A percentile compares a stretch with the other conserved stretches of the same genome.
Conservation (phyloP, 805 yeast genomes). For the Allodekkera sacchari region DNA sequence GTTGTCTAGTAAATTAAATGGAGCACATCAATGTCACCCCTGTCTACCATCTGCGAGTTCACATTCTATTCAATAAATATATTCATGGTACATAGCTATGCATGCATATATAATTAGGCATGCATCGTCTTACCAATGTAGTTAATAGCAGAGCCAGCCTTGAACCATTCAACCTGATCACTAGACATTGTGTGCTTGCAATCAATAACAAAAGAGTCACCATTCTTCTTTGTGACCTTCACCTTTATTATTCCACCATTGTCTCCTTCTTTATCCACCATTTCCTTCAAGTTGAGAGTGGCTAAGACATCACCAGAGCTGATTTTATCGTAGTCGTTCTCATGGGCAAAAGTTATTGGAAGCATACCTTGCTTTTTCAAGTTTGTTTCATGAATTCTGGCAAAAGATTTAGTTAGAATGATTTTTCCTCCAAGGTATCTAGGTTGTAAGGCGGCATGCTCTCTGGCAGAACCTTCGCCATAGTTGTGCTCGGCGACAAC, state of each 20-base stretch:
- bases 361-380: conserved; percentile 97
- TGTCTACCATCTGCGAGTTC: no score
- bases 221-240: conserved; percentile 66
- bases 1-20: no score
- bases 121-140: conserved; percentile 57
- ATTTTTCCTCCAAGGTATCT: conserved; percentile 88
- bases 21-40: no score
- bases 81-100: no score
- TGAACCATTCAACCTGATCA: conserved; percentile 93
- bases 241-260: conserved; percentile 77
- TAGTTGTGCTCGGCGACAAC: conserved; percentile 97
- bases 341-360: conserved; percentile 88
- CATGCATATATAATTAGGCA: background rate
- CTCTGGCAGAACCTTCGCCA: conserved; percentile 99
- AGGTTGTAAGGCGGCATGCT: conserved; percentile 96
- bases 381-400: conserved; percentile 97
- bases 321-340: conserved; percentile 77
- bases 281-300: conserved; percentile 64
- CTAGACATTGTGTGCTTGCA: conserved; percentile 94
- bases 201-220: conserved; percentile 58
- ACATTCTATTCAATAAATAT: no score
- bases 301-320: conserved; percentile 70
- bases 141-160: conserved; percentile 95
- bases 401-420: conserved; percentile 88
- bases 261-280: conserved; percentile 75